Evolutionary conservation across 768 basidiomycete species (phyloP).

Genomic region (Psilocybe sp.): DNA sequence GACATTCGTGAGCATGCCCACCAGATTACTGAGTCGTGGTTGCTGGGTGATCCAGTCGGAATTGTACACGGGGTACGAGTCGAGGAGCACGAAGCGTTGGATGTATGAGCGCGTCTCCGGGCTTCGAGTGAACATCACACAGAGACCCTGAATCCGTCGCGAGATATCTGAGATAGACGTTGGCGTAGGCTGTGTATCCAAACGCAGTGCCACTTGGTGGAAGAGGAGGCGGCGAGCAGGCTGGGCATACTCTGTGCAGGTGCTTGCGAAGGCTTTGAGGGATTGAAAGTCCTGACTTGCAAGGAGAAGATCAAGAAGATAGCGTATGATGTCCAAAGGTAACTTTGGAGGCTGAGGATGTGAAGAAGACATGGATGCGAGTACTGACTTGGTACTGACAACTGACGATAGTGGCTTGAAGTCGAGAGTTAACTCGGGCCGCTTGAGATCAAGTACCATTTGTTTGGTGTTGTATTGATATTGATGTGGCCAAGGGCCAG

Average conservation of each 20-base stretch:
- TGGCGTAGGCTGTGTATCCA: constrained; percentile 10
- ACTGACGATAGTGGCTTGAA: too few species aligned
- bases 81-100: constrained; percentile 12
- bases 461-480: too few species aligned
- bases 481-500: too few species aligned
- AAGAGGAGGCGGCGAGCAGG: constrained; percentile 12
- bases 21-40: constrained; percentile 6
- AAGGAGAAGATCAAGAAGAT: too few species aligned
- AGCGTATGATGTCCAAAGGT: too few species aligned
- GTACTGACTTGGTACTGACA: too few species aligned
- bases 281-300: too few species aligned
- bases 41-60: constrained; percentile 20
- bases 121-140: constrained; percentile 10
- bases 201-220: constrained; percentile 8
- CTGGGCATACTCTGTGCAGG: not conserved
- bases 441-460: too few species aligned
- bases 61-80: constrained; percentile 18
- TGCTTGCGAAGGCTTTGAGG: too few species aligned
- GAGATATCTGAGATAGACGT: constrained; percentile 14
- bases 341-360: too few species aligned
- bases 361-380: too few species aligned
- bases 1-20: constrained; percentile 8
- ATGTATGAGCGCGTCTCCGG: constrained; percentile 7
- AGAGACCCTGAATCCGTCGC: constrained; percentile 15
- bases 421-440: too few species aligned